phyloP scores from a whole-genome alignment of 257 asterid genomes.

The Thymus mandschuricus region DNA sequence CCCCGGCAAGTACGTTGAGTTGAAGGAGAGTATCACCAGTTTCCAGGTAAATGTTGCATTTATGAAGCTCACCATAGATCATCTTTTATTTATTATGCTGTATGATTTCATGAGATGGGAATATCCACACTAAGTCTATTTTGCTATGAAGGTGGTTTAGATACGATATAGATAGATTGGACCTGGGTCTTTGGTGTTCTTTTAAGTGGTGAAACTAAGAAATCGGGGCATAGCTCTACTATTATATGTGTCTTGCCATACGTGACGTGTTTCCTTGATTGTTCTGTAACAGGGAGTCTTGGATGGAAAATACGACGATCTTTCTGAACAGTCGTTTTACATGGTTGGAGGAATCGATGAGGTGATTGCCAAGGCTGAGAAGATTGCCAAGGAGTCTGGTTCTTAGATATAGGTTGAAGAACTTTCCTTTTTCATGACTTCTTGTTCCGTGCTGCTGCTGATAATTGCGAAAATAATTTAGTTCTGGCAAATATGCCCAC shows the following conservation, averaged over 20 bases:
- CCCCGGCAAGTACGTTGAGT: constrained; percentile 92
- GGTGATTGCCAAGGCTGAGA: constrained; percentile 96
- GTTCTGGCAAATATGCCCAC: constrained; percentile 46
- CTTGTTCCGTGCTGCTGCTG: constrained; percentile 34
- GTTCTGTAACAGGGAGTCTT: constrained; percentile 69
- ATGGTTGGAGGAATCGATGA: constrained; percentile 99
- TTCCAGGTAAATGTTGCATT: constrained; percentile 72
- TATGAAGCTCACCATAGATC: background rate
- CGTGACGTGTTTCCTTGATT: constrained; percentile 18
- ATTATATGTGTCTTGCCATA: background rate
- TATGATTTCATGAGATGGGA: background rate
- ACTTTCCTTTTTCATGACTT: constrained; percentile 15
- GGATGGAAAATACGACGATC: constrained; percentile 94
- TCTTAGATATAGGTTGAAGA: constrained; percentile 42
- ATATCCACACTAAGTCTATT: background rate
- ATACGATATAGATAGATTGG: background rate
- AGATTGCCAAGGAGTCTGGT: constrained; percentile 92
- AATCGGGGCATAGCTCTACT: background rate
- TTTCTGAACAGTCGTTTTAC: constrained; percentile 89
- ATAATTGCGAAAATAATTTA: constrained; percentile 73
- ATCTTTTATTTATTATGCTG: background rate
- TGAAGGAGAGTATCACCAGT: constrained; percentile 90
- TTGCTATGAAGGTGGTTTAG: background rate
- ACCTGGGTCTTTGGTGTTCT: background rate
- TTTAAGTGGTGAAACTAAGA: background rate